phyloP scores from a whole-genome alignment of 2,329 filamentous ascomycete species.

The Calonectria pseudoreteaudii region DNA sequence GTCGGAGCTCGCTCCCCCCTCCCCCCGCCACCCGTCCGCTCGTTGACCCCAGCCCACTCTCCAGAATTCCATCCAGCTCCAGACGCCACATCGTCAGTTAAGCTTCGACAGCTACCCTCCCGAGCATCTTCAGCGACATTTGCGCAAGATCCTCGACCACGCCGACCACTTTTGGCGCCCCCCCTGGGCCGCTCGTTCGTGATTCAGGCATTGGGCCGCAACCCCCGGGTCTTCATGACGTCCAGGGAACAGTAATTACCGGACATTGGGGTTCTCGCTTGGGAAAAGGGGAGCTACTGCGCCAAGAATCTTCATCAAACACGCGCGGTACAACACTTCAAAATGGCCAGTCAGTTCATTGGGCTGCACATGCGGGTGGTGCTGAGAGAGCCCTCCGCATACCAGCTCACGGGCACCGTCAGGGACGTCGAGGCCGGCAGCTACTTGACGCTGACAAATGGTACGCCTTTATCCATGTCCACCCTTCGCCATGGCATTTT shows the following conservation, averaged over 20 bases:
- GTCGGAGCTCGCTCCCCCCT: constrained; percentile 7
- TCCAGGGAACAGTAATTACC: constrained; percentile 28
- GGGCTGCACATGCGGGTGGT: constrained; percentile 82
- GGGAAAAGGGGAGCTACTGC: constrained; percentile 16
- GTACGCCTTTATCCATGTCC: constrained; percentile 56
- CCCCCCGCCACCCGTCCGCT: constrained; percentile 26
- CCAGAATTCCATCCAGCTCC: constrained; percentile 24
- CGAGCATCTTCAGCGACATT: not conserved
- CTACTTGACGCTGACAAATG: constrained; percentile 78
- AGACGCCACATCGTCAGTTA: constrained; percentile 23
- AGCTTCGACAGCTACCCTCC: constrained; percentile 19
- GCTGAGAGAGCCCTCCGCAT: constrained; percentile 73
- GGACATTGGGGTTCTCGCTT: constrained; percentile 26
- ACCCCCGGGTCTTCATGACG: constrained; percentile 37
- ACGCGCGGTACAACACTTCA: constrained; percentile 17
- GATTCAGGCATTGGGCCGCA: constrained; percentile 16
- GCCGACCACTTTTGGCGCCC: not conserved
- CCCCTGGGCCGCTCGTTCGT: constrained; percentile 12
- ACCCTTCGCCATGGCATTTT: not conserved
- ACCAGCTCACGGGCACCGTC: constrained; percentile 77
- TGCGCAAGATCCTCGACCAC: not conserved
- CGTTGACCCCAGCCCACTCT: constrained; percentile 31
- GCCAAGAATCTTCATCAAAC: not conserved
- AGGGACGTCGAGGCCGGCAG: constrained; percentile 74
- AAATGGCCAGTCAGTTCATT: constrained; percentile 74